phyloP scores from a whole-genome alignment of 768 basidiomycete species.

The Tephrocybe sp. region DNA sequence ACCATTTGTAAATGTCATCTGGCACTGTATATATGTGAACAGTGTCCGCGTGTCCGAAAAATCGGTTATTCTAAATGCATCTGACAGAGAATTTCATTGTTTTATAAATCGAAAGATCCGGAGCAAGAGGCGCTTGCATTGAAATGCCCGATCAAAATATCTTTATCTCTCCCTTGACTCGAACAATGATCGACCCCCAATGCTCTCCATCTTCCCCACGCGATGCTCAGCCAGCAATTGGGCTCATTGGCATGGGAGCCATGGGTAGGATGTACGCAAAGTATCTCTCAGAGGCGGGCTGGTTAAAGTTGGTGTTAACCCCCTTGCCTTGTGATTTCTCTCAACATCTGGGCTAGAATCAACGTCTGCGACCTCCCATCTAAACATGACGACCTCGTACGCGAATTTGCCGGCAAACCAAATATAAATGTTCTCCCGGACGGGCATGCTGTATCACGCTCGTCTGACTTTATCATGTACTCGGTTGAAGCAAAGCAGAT shows the following conservation, averaged over 20 bases:
- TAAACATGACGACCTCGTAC: conserved; percentile 61
- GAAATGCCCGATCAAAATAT: no score
- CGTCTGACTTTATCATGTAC: conserved; percentile 93
- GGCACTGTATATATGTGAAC: no score
- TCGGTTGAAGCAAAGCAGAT: conserved; percentile 93
- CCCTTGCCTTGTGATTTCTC: neutral
- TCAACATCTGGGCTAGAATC: conserved; percentile 8
- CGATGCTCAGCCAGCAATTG: conserved; percentile 69
- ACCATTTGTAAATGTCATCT: no score
- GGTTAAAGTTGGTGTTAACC: conserved; percentile 63
- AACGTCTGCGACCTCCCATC: conserved; percentile 41
- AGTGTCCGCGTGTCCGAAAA: no score
- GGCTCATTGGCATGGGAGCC: conserved; percentile 95
- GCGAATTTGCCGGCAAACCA: conserved; percentile 51
- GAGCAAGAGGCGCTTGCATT: no score
- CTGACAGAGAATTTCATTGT: no score
- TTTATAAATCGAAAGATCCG: no score
- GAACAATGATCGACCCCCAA: conserved; percentile 23
- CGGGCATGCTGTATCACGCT: conserved; percentile 85
- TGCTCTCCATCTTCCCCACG: conserved; percentile 30
- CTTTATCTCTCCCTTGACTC: no score
- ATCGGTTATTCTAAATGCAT: no score
- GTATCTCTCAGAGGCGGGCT: conserved; percentile 73
- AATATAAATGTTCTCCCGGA: conserved; percentile 67
- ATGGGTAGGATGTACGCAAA: conserved; percentile 96